Evolutionary conservation across 2,329 filamentous ascomycete species (phyloP).

Genomic region (Trichoderma hamatum): DNA sequence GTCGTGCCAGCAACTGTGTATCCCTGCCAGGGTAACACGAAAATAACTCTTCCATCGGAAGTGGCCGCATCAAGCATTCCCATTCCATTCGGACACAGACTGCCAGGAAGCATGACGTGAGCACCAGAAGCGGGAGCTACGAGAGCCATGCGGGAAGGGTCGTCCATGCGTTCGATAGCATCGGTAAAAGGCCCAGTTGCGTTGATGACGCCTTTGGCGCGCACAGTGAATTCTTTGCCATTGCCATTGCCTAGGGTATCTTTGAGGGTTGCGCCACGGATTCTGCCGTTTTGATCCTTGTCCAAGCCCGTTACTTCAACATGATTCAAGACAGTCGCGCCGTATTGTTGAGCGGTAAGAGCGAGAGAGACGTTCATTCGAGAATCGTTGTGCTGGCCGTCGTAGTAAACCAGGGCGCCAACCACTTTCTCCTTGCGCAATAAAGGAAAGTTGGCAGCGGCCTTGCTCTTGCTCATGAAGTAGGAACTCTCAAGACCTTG

Average conservation of each 20-base stretch:
- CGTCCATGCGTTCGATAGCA: constrained; percentile 78
- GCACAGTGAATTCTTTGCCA: constrained; percentile 66
- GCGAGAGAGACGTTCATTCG: constrained; percentile 85
- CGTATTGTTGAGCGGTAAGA: constrained; percentile 78
- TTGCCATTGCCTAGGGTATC: constrained; percentile 61
- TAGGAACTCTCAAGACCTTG: constrained; percentile 85
- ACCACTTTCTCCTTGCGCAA: constrained; percentile 72
- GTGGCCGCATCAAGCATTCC: constrained; percentile 80
- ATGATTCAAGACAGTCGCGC: constrained; percentile 79
- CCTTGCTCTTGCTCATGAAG: constrained; percentile 76
- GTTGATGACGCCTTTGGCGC: constrained; percentile 80
- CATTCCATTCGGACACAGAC: constrained; percentile 79
- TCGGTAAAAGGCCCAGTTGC: constrained; percentile 83
- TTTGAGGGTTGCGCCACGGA: constrained; percentile 64
- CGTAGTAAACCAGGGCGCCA: constrained; percentile 82
- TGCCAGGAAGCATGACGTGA: constrained; percentile 80
- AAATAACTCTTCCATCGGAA: constrained; percentile 84
- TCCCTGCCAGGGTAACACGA: constrained; percentile 85
- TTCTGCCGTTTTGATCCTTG: constrained; percentile 69
- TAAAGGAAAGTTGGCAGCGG: constrained; percentile 77
- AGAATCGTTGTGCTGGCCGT: constrained; percentile 85
- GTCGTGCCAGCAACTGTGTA: constrained; percentile 85
- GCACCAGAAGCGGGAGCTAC: constrained; percentile 80
- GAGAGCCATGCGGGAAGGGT: constrained; percentile 68
- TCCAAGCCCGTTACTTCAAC: constrained; percentile 74